Evolutionary conservation across 208 protist genomes (phyloP), one percentile per base, ranked within the genome.

Genomic region (Trypanosomatidae sp.): DNA sequence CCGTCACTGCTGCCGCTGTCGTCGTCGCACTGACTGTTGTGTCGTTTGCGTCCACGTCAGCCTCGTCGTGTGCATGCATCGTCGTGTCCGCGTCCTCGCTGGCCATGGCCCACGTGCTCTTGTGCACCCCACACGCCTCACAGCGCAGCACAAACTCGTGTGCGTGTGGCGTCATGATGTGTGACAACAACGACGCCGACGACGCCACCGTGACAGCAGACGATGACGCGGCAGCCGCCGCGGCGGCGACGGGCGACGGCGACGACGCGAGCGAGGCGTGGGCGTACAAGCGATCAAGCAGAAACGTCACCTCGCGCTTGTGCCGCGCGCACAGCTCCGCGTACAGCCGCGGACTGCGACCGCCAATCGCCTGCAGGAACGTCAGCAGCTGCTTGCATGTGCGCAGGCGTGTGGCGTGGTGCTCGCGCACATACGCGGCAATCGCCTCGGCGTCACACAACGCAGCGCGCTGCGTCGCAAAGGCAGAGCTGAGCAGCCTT

Each of bases 71-170:
- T n/a, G n/a, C n/a, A n/a, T n/a, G 40, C 20, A 44, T 50, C 43
- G 40, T 56, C 2, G 42, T 44, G 3, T 69, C 58, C 24, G 54
- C 24, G 0, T 22, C 30, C 33, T 13, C 22, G 5, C 61, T 45
- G 1, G 48, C 44, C 7, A 48, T 53, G 0, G 21, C 53, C 79
- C 76, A 87, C 13, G 55, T 52, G 6, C 46, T 21, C 42, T 65
- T 72, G n/a, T 61, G 60, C 30, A 92, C 75, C 13, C 78, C 75
- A 10, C 69, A 43, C 43, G 83, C 63, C 43, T 92, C 78, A 43
- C 78, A 88, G 37, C 78, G 83, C 35, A 92, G 82, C 15, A 87
- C 37, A 49, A 86, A 92, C 48, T 92, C 78, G 48, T 88, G 83
- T 11, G 62, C 69, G 3, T 64, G 33, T 0, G 78, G 74, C 6